phyloP scores from a whole-genome alignment of 2,329 filamentous ascomycete genomes.

The Neurospora sp. region DNA sequence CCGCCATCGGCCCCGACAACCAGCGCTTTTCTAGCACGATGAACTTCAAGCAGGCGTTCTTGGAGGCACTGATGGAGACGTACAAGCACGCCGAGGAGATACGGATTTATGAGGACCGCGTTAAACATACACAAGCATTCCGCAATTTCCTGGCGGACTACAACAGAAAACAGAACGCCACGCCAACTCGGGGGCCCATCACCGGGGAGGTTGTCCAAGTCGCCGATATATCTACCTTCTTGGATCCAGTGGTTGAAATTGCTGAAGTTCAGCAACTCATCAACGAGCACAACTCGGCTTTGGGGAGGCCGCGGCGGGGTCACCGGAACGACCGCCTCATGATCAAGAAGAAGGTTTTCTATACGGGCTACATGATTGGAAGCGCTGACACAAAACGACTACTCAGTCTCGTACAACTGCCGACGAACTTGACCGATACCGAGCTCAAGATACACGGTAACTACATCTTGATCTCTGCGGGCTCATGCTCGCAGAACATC shows the following conservation, averaged over 20 bases:
- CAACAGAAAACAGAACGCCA: conserved; percentile 49
- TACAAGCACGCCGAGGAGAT: conserved; percentile 79
- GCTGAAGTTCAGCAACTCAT: conserved; percentile 83
- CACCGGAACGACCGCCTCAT: conserved; percentile 39
- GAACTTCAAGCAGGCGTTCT: conserved; percentile 82
- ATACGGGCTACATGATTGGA: conserved; percentile 81
- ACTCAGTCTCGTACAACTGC: conserved; percentile 58
- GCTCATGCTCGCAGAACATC: conserved; percentile 61
- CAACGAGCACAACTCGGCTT: conserved; percentile 68
- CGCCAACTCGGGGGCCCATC: conserved; percentile 54
- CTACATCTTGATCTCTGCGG: conserved; percentile 81
- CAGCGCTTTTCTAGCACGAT: conserved; percentile 76
- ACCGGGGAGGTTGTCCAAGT: conserved; percentile 79
- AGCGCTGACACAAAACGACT: conserved; percentile 63
- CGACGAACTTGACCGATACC: conserved; percentile 49
- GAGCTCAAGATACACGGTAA: conserved; percentile 79
- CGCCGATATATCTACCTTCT: conserved; percentile 59
- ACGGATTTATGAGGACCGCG: conserved; percentile 60
- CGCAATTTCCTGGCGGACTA: conserved; percentile 73
- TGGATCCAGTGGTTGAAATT: conserved; percentile 72
- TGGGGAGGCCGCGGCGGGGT: conserved; percentile 30
- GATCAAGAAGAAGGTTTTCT: conserved; percentile 82
- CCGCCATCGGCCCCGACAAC: conserved; percentile 67
- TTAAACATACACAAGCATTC: conserved; percentile 67
- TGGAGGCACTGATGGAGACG: conserved; percentile 73